phyloP scores from a whole-genome alignment of 1,284 basidiomycete genomes.

The Somion occarium region DNA sequence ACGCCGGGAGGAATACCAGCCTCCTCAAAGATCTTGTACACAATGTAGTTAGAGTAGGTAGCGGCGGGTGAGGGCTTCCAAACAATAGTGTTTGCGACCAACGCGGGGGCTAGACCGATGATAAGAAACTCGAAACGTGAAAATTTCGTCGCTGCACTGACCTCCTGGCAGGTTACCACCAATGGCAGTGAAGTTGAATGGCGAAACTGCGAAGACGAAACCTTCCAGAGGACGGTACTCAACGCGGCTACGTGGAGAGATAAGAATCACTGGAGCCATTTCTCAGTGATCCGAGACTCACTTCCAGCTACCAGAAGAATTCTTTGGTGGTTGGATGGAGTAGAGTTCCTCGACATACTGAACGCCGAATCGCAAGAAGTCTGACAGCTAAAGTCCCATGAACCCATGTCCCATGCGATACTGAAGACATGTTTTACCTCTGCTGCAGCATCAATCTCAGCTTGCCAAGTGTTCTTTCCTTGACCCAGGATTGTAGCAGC shows the following conservation, averaged over 20 bases:
- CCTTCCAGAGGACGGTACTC: conserved; percentile 97
- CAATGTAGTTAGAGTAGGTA: conserved; percentile 92
- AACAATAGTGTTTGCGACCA: conserved; percentile 92
- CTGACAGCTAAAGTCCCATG: conserved; percentile 75
- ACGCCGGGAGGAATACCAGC: conserved; percentile 93
- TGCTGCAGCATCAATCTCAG: conserved; percentile 98
- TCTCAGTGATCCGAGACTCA: too few relatives aligned
- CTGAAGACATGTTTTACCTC: too few relatives aligned
- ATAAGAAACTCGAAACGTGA: conserved; percentile 8
- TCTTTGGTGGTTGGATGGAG: conserved; percentile 83
- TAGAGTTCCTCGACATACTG: conserved; percentile 97
- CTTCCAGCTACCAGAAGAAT: conserved; percentile 92
- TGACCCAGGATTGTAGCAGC: conserved; percentile 98
- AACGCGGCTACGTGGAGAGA: conserved; percentile 57
- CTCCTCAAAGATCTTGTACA: conserved; percentile 90
- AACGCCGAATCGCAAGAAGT: conserved; percentile 96
- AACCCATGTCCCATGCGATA: neutral
- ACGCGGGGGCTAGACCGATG: conserved; percentile 76
- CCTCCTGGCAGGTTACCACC: conserved; percentile 86
- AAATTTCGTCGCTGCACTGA: conserved; percentile 29
- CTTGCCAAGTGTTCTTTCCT: conserved; percentile 99
- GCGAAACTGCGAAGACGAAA: conserved; percentile 95
- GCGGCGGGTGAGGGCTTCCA: conserved; percentile 99
- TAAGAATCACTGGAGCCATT: conserved; percentile 1
- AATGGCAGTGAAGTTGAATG: conserved; percentile 98